Evolutionary conservation across 2,329 filamentous ascomycete species (phyloP).

Genomic region (Hypomyces perniciosus): DNA sequence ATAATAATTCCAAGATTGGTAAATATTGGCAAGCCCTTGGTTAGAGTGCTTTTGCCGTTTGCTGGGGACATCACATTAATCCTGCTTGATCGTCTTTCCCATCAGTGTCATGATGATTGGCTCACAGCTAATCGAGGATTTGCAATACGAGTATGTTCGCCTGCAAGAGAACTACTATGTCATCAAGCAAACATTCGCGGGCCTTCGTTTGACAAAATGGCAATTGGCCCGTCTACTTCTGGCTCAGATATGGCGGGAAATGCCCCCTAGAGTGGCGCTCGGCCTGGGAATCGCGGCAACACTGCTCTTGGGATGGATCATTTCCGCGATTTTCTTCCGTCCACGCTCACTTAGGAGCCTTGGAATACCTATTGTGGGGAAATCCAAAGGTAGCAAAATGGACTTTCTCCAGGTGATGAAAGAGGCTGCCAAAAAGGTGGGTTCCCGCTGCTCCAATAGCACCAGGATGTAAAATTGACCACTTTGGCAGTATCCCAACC

Average conservation of each 20-base stretch:
- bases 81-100: background rate
- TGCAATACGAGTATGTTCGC: background rate
- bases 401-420: background rate
- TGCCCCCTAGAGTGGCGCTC: background rate
- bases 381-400: background rate
- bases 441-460: too few relatives aligned
- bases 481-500: background rate
- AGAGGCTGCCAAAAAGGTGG: background rate
- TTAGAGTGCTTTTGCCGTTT: too few relatives aligned
- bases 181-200: background rate
- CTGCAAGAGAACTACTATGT: background rate
- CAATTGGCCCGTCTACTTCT: background rate
- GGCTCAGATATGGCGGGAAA: background rate
- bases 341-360: background rate
- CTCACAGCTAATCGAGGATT: background rate
- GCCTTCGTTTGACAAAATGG: background rate
- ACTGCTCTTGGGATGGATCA: background rate
- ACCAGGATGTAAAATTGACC: too few relatives aligned
- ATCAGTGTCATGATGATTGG: background rate
- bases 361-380: background rate
- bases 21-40: too few relatives aligned
- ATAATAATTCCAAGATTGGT: too few relatives aligned
- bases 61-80: too few relatives aligned
- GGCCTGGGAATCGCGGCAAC: background rate
- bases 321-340: background rate